These are phyloP conservation scores for Ophiostoma angusticollis DNA, from an alignment of 2,329 filamentous ascomycete species.

Conservation along the genomic window DNA sequence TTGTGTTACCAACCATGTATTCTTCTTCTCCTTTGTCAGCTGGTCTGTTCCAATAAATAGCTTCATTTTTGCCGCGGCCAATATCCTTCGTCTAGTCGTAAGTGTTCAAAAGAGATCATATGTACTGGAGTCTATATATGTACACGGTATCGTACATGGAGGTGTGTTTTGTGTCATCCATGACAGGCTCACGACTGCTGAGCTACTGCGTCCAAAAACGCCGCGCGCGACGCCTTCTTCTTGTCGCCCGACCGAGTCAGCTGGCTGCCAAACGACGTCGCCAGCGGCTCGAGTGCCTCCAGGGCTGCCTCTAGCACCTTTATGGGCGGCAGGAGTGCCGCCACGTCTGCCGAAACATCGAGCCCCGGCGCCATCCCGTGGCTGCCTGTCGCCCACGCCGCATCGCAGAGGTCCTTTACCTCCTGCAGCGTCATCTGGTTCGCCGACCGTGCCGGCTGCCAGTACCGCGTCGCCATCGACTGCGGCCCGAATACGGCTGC, in stretches of 20 bases:
- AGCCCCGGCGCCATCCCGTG: not conserved
- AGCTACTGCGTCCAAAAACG: constrained; percentile 2
- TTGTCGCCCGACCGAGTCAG: constrained; percentile 7
- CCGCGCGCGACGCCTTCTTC: constrained; percentile 1
- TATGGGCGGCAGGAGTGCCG: constrained; percentile 19
- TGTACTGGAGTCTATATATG: too few species aligned
- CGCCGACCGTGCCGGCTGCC: constrained; percentile 8
- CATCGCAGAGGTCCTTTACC: constrained; percentile 25
- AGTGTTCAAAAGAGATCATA: too few species aligned
- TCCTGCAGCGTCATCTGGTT: constrained; percentile 20
- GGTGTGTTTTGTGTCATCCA: not conserved
- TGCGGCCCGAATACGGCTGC: constrained; percentile 23
- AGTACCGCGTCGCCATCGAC: constrained; percentile 14
- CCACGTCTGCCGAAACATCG: not conserved
- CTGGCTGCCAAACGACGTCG: constrained; percentile 6
- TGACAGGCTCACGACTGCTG: not conserved
- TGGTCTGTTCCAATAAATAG: too few species aligned
- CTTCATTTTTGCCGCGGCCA: too few species aligned
- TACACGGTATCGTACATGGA: not conserved
- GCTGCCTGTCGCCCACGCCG: constrained; percentile 21
- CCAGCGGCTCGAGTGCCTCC: constrained; percentile 12
- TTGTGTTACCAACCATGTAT: too few species aligned
- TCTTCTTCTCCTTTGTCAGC: too few species aligned
- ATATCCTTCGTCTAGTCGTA: too few species aligned
- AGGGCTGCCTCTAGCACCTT: constrained; percentile 18